phyloP scores from a whole-genome alignment of 148 eudicot genomes.

The Cornus controversa region DNA sequence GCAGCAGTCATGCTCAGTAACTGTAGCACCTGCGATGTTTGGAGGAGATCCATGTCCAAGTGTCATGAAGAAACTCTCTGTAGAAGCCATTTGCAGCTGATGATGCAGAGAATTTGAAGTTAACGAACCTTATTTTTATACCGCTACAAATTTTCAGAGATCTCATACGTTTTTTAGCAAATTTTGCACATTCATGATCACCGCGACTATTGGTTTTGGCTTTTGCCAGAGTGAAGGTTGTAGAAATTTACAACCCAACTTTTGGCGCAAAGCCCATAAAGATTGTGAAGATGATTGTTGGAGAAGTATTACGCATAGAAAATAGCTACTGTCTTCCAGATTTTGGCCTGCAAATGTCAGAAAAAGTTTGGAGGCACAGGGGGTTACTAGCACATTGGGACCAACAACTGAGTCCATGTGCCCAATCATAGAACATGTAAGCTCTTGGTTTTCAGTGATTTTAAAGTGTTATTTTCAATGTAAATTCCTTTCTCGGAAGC shows the following conservation, averaged over 20 bases:
- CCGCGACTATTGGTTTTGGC: constrained; percentile 22
- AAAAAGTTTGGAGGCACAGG: background rate
- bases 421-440: constrained; percentile 12
- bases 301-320: constrained; percentile 21
- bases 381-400: constrained; percentile 25
- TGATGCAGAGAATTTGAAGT: background rate
- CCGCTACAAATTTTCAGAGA: background rate
- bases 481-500: constrained; percentile 1
- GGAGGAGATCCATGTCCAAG: constrained; percentile 99
- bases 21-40: constrained; percentile 68
- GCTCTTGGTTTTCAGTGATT: constrained; percentile 27
- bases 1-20: constrained; percentile 69
- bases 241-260: constrained; percentile 43
- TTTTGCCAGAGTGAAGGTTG: constrained; percentile 48
- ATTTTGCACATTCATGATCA: constrained; percentile 14
- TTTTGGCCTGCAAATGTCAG: background rate
- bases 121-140: background rate
- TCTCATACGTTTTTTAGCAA: background rate
- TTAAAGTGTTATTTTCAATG: constrained; percentile 3
- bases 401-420: constrained; percentile 31
- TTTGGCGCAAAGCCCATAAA: constrained; percentile 24
- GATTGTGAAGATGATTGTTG: constrained; percentile 15
- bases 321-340: constrained; percentile 6
- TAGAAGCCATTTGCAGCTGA: constrained; percentile 87
- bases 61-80: constrained; percentile 87